Evolutionary conservation across 805 yeast species (phyloP).

Genomic region (Spathaspora arborariae): DNA sequence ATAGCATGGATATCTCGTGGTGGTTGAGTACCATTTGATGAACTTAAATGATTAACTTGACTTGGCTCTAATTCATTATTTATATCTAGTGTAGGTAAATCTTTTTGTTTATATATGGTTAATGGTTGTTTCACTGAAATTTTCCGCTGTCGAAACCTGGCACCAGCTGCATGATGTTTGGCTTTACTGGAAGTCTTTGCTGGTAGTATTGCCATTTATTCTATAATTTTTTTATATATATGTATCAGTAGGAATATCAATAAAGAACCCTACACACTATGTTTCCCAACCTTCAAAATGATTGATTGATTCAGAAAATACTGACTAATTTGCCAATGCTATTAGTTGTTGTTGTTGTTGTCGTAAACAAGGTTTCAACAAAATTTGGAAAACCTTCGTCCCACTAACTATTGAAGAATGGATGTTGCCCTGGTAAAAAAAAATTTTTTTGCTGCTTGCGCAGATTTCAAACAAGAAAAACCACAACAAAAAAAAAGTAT

Average conservation of each 20-base stretch:
- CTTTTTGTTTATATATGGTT: conserved; percentile 70
- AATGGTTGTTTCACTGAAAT: conserved; percentile 88
- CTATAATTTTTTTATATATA: background rate
- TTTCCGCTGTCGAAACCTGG: conserved; percentile 90
- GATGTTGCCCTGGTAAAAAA: conserved; percentile 16
- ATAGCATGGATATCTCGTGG: conserved; percentile 85
- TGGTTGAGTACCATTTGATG: conserved; percentile 52
- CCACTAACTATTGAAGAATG: conserved; percentile 22
- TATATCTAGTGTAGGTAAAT: conserved; percentile 71
- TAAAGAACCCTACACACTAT: background rate
- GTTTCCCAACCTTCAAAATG: background rate
- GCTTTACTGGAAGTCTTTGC: conserved; percentile 26
- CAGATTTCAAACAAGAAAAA: background rate
- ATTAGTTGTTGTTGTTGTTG: background rate
- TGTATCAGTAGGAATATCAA: background rate
- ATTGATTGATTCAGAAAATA: background rate
- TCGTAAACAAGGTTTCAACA: background rate
- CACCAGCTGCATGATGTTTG: conserved; percentile 40
- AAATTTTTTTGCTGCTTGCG: background rate
- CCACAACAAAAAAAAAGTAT: background rate
- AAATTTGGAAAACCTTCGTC: background rate
- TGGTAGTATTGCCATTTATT: conserved; percentile 38
- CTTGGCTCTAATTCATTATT: conserved; percentile 39
- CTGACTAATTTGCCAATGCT: too few species aligned
- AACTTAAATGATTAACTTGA: conserved; percentile 38